A percentile compares a stretch with the other conserved stretches of the same genome.
These are phyloP conservation scores for Roridomyces roridus DNA, from an alignment of 768 basidiomycete species.

Conservation along the genomic window DNA sequence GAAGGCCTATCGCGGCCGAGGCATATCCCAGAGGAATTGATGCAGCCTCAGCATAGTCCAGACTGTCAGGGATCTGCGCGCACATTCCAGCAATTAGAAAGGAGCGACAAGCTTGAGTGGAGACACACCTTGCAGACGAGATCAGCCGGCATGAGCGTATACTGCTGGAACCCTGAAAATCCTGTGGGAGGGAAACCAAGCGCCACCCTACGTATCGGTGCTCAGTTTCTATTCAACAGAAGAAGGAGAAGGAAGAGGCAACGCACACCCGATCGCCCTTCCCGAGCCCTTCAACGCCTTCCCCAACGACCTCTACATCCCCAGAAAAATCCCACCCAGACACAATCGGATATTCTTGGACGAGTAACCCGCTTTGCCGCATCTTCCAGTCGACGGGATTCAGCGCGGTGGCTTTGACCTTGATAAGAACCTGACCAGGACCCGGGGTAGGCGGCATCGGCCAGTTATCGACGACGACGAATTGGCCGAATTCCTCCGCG, in stretches of 20 bases:
- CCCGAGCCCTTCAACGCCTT: conserved; percentile 33
- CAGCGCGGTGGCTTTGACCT: conserved; percentile 31
- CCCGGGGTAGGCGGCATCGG: background rate
- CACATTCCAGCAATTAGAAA: no score
- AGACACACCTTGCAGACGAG: background rate
- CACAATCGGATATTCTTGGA: conserved; percentile 35
- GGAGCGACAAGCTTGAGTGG: no score
- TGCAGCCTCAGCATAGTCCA: conserved; percentile 12
- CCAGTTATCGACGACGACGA: no score
- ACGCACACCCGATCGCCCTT: conserved; percentile 37
- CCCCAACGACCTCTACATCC: conserved; percentile 36
- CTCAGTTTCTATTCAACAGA: background rate
- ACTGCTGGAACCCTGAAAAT: background rate
- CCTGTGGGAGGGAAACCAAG: background rate
- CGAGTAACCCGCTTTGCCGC: conserved; percentile 24
- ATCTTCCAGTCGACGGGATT: conserved; percentile 42
- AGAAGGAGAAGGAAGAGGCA: background rate
- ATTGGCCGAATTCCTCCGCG: no score
- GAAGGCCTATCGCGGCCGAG: conserved; percentile 17
- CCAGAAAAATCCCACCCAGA: conserved; percentile 44
- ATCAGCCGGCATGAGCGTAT: background rate
- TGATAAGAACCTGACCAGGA: conserved; percentile 10
- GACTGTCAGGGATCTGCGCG: background rate
- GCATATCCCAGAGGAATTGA: conserved; percentile 9
- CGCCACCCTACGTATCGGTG: background rate